Conservation (phyloP, 2,329 filamentous ascomycete genomes). For the Cladosporium austrohemisphaericum region DNA sequence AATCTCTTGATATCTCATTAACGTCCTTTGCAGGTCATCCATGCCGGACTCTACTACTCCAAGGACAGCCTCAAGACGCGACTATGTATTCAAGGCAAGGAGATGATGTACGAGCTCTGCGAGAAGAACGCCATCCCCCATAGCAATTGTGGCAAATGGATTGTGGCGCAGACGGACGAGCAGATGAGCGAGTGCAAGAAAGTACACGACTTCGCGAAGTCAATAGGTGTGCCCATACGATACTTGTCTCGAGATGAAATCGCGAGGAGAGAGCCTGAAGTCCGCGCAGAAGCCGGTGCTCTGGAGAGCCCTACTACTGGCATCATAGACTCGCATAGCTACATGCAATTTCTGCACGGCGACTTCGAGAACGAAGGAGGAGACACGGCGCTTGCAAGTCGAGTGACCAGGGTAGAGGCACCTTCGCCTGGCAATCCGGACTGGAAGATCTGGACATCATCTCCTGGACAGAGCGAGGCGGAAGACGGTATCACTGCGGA, state of each 20-base stretch:
- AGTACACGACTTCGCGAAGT: conserved; percentile 52
- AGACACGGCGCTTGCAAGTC: conserved; percentile 64
- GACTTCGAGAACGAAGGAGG: conserved; percentile 75
- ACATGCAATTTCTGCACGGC: conserved; percentile 78
- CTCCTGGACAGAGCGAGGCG: conserved; percentile 25
- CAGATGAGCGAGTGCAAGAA: conserved; percentile 64
- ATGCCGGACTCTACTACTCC: conserved; percentile 91
- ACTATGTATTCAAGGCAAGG: conserved; percentile 74
- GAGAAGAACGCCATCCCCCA: conserved; percentile 62
- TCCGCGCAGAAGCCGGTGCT: conserved; percentile 66
- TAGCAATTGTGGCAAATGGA: conserved; percentile 82
- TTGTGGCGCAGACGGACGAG: conserved; percentile 75
- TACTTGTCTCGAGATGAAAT: conserved; percentile 67
- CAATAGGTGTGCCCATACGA: conserved; percentile 63
- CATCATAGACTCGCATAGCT: conserved; percentile 80
- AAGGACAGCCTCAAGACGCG: conserved; percentile 70
- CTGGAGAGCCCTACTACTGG: conserved; percentile 85
- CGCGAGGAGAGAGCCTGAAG: conserved; percentile 64
- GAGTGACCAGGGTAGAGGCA: conserved; percentile 59
- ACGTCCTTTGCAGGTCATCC: conserved; percentile 66
- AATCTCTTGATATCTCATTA: background rate
- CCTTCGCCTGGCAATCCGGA: conserved; percentile 52
- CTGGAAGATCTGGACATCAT: conserved; percentile 62
- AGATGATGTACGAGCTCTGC: conserved; percentile 78
- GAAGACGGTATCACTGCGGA: conserved; percentile 63